Percentiles rank a stretch among this genome's conserved stretches.
Evolutionary conservation across 768 basidiomycete species (phyloP).

Genomic region (Rhodotorula babjevae): DNA sequence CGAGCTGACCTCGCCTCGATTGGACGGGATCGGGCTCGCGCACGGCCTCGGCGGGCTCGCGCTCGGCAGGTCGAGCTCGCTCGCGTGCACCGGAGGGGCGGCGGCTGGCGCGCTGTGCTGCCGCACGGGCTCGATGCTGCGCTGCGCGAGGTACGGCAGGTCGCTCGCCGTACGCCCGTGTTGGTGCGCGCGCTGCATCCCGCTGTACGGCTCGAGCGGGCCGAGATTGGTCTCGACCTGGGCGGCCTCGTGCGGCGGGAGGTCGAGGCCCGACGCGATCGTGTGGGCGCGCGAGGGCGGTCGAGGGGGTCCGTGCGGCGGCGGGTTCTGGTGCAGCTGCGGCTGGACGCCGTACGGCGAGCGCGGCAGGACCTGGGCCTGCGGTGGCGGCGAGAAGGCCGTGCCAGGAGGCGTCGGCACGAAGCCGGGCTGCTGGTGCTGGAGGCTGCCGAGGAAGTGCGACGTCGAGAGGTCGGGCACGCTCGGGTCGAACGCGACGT

Average conservation of each 20-base stretch:
- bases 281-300: not conserved
- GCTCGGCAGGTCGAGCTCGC: not conserved
- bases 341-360: not conserved
- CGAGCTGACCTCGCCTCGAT: not conserved
- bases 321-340: not conserved
- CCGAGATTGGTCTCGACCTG: too few relatives aligned
- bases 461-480: constrained; percentile 31
- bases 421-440: constrained; percentile 7
- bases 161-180: not conserved
- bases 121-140: not conserved
- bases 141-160: not conserved
- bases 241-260: not conserved
- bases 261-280: not conserved
- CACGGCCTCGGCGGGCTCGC: constrained; percentile 6
- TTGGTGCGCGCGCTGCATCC: constrained; percentile 4
- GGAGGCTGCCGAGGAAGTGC: constrained; percentile 21
- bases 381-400: not conserved
- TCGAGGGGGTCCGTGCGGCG: too few relatives aligned
- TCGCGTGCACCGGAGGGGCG: too few relatives aligned
- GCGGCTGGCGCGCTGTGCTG: not conserved
- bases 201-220: constrained; percentile 16
- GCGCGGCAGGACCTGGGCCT: not conserved
- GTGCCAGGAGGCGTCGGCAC: not conserved
- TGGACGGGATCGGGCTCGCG: constrained; percentile 8
- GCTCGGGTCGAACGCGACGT: constrained; percentile 28